Evolutionary conservation across 2,329 filamentous ascomycete species (phyloP).

Genomic region (Phoma sp.): DNA sequence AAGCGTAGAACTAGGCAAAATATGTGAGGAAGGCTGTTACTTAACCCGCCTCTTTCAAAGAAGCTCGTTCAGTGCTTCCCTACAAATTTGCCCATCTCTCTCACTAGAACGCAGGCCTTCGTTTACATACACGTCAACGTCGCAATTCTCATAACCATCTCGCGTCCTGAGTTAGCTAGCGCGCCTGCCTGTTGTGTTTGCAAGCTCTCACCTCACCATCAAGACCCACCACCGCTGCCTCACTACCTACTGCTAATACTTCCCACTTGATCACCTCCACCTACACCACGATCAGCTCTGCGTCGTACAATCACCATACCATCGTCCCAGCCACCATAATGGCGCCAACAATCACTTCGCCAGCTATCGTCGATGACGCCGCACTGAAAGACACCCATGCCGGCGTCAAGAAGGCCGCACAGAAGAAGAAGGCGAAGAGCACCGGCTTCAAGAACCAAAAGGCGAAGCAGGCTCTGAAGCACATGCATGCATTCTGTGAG

Average conservation of each 20-base stretch:
- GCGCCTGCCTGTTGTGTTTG: slow-evolving; percentile 11
- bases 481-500: slow-evolving; percentile 48
- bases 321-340: slow-evolving; percentile 22
- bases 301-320: not conserved
- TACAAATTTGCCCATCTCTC: no score
- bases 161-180: slow-evolving; percentile 11
- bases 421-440: slow-evolving; percentile 18
- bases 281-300: not conserved
- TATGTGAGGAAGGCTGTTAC: no score
- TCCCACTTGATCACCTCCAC: not conserved
- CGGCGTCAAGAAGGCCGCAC: slow-evolving; percentile 39
- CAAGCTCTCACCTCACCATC: slow-evolving; percentile 13
- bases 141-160: not conserved
- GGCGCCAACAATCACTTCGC: slow-evolving; percentile 30
- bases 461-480: slow-evolving; percentile 38
- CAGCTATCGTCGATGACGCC: slow-evolving; percentile 12
- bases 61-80: no score
- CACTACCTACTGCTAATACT: not conserved
- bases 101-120: no score
- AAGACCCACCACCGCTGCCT: not conserved
- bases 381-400: slow-evolving; percentile 7
- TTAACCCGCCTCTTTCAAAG: no score
- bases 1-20: no score
- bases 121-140: not conserved
- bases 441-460: slow-evolving; percentile 31